phyloP scores from a whole-genome alignment of 331 rosid species.

The Phaseolus coccineus region DNA sequence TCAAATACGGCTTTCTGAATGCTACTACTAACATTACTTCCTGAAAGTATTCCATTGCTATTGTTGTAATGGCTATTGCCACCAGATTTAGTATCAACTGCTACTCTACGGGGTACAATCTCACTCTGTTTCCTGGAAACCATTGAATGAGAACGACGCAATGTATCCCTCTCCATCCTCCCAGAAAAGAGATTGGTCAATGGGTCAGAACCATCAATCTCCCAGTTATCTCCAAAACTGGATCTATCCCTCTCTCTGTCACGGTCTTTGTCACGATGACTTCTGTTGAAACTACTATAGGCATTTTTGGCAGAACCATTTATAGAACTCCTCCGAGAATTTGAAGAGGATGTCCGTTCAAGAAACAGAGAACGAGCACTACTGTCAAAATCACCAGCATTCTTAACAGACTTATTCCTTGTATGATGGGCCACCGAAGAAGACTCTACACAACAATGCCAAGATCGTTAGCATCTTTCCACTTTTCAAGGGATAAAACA shows the following conservation, averaged over 20 bases:
- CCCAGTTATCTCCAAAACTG: conserved; percentile 78
- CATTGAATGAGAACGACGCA: conserved; percentile 88
- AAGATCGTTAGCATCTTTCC: conserved; percentile 13
- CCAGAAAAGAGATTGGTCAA: conserved; percentile 63
- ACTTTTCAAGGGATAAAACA: not conserved
- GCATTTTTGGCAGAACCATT: conserved; percentile 96
- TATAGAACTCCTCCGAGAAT: conserved; percentile 77
- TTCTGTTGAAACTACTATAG: conserved; percentile 92
- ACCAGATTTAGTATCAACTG: conserved; percentile 60
- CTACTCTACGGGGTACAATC: conserved; percentile 59
- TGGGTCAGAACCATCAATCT: conserved; percentile 73
- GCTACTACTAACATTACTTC: conserved; percentile 57
- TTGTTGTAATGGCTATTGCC: conserved; percentile 57
- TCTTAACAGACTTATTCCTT: conserved; percentile 75
- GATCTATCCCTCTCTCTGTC: conserved; percentile 91
- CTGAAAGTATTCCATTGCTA: conserved; percentile 72
- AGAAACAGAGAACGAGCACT: conserved; percentile 71
- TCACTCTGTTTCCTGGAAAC: conserved; percentile 83
- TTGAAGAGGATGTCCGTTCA: conserved; percentile 85
- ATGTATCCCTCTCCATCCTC: conserved; percentile 82
- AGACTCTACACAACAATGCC: conserved; percentile 58
- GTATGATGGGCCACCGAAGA: conserved; percentile 56
- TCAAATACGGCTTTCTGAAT: conserved; percentile 86
- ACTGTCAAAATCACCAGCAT: conserved; percentile 66
- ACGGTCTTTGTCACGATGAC: conserved; percentile 94